Conservation (phyloP, 768 basidiomycete species). For the Paxillus rubicundulus region DNA sequence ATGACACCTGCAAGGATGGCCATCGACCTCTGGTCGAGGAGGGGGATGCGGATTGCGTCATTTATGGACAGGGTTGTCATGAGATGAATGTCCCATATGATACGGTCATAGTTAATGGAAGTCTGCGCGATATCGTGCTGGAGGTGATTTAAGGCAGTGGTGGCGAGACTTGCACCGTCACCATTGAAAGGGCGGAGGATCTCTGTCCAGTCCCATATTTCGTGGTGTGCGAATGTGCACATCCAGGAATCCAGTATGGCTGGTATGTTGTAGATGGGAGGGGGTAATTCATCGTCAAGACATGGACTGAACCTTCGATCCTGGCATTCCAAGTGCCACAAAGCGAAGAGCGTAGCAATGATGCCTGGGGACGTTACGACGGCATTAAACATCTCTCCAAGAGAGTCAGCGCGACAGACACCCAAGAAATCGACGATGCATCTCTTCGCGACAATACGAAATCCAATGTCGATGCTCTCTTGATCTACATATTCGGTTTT, state of each 20-base stretch:
- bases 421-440: conserved; percentile 21
- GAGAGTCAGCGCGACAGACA: conserved; percentile 12
- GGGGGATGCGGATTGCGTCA: conserved; percentile 19
- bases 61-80: conserved; percentile 26
- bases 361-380: conserved; percentile 19
- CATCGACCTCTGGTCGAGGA: conserved; percentile 24
- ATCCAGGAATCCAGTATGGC: conserved; percentile 28
- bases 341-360: conserved; percentile 19
- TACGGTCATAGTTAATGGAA: conserved; percentile 24
- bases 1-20: conserved; percentile 16
- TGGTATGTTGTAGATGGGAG: conserved; percentile 6
- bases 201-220: conserved; percentile 28
- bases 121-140: conserved; percentile 18
- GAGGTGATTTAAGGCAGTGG: conserved; percentile 25
- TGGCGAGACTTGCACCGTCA: conserved; percentile 16
- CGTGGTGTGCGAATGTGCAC: conserved; percentile 21
- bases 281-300: conserved; percentile 2
- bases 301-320: conserved; percentile 17
- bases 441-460: conserved; percentile 21
- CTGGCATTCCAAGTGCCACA: conserved; percentile 26
- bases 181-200: conserved; percentile 22
- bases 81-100: conserved; percentile 31
- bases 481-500: conserved; percentile 22
- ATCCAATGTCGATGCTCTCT: conserved; percentile 15
- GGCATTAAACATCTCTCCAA: conserved; percentile 16